Percentiles rank a stretch among this genome's conserved stretches.
These are phyloP conservation scores for Thielaviopsis populi DNA, from an alignment of 2,329 filamentous ascomycete genomes.

Conservation along the genomic window DNA sequence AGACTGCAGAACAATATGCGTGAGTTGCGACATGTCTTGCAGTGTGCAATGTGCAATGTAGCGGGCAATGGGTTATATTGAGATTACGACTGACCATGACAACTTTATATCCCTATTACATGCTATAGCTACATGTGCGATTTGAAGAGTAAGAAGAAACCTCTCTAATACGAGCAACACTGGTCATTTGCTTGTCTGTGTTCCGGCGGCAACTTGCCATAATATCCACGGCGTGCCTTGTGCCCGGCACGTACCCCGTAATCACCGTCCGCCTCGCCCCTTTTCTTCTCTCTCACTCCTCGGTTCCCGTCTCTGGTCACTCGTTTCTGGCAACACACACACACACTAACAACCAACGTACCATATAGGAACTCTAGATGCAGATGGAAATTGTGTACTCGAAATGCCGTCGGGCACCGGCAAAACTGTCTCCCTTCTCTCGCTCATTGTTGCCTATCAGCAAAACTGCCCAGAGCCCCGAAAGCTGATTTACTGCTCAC, in stretches of 20 bases:
- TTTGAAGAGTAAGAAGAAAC: constrained; percentile 32
- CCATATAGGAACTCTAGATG: constrained; percentile 59
- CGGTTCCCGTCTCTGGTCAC: no score
- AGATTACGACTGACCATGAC: background rate
- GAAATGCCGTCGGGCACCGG: constrained; percentile 99
- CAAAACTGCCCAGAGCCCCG: constrained; percentile 83
- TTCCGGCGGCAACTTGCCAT: no score
- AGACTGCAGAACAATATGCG: constrained; percentile 38
- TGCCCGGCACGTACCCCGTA: no score
- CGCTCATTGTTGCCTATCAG: constrained; percentile 92
- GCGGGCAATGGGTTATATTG: background rate
- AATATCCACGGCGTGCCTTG: no score
- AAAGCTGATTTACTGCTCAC: constrained; percentile 97
- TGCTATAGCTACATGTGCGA: constrained; percentile 39
- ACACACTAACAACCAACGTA: constrained; percentile 9
- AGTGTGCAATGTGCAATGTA: no score
- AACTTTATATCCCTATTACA: background rate
- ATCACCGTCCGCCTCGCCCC: no score
- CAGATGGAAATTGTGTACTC: constrained; percentile 83
- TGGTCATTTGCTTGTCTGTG: background rate
- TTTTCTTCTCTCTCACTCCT: no score
- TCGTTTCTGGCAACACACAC: no score
- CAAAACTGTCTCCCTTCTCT: constrained; percentile 90
- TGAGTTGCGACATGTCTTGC: constrained; percentile 18
- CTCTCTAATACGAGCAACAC: background rate